phyloP scores from a whole-genome alignment of 2,329 filamentous ascomycete species.

The Didymella glomerata region DNA sequence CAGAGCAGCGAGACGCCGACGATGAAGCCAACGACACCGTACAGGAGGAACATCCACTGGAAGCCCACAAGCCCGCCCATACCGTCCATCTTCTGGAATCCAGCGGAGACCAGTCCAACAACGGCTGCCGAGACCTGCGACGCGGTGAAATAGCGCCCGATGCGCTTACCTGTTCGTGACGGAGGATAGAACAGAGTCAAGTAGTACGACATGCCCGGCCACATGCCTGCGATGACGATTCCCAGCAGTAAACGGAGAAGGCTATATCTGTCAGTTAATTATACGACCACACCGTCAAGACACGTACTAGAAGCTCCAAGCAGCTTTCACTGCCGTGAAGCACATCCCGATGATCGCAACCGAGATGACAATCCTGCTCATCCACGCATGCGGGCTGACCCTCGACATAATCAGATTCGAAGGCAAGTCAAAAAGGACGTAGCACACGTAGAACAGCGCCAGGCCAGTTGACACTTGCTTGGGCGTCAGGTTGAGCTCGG shows the following conservation, averaged over 20 bases:
- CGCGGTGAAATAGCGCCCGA: conserved; percentile 89
- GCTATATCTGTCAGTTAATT: conserved; percentile 37
- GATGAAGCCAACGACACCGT: conserved; percentile 76
- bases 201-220: conserved; percentile 95
- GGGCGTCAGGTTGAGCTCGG: conserved; percentile 71
- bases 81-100: conserved; percentile 91
- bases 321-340: conserved; percentile 80
- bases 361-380: conserved; percentile 88
- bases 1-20: conserved; percentile 79
- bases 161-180: conserved; percentile 83
- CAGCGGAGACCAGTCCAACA: conserved; percentile 87
- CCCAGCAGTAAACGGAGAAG: conserved; percentile 86
- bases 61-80: conserved; percentile 78
- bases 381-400: conserved; percentile 86
- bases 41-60: conserved; percentile 92
- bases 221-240: conserved; percentile 90
- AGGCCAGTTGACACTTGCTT: conserved; percentile 85
- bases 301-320: conserved; percentile 81
- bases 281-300: not conserved
- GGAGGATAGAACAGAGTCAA: conserved; percentile 92
- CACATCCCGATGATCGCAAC: conserved; percentile 85
- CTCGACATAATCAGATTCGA: conserved; percentile 90
- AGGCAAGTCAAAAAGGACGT: conserved; percentile 87
- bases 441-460: conserved; percentile 90
- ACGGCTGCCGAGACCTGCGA: conserved; percentile 88